Conservation (phyloP, 306 rosid species). For the cucumber (Cucumis sativus) region Cucumber_9930_V3 NC_026656.2:12998001-12998500, state of each 20-base stretch:
- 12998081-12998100: conserved; percentile 58
- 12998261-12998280: conserved; percentile 64
- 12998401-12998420: neutral
- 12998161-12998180: conserved; percentile 28
- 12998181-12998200: conserved; percentile 19
- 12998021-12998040: conserved; percentile 15
- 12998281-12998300: conserved; percentile 8
- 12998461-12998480: conserved; percentile 63
- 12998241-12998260: conserved; percentile 65
- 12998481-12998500: conserved; percentile 69
- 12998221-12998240: conserved; percentile 53
- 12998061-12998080: conserved; percentile 45
- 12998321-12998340: neutral
- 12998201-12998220: conserved; percentile 31
- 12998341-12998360: neutral
- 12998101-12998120: conserved; percentile 74
- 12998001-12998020: conserved; percentile 25
- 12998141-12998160: conserved; percentile 50
- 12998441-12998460: conserved; percentile 8
- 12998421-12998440: neutral
- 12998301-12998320: neutral
- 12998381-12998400: neutral
- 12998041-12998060: conserved; percentile 21
- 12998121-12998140: conserved; percentile 57
- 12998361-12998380: neutral